Conservation (phyloP, 2,329 filamentous ascomycete genomes). For the Mycocentrospora acerina region DNA sequence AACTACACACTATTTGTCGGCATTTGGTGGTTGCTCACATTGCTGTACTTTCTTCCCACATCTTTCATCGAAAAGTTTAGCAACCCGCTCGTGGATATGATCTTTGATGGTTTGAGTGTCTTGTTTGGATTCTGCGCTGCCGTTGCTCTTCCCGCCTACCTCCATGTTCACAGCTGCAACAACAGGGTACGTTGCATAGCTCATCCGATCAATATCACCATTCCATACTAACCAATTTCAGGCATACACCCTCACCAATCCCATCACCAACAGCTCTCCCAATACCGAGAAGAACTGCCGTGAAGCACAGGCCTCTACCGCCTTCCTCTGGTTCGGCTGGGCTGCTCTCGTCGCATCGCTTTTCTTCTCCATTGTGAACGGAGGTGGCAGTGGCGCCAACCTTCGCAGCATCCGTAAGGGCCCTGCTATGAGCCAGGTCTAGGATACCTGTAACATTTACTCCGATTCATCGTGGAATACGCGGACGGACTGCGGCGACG, state of each 20-base stretch:
- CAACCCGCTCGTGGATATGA: constrained; percentile 56
- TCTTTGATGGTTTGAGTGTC: constrained; percentile 60
- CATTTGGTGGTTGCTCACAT: constrained; percentile 64
- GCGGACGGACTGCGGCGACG: constrained; percentile 15
- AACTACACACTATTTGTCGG: constrained; percentile 69
- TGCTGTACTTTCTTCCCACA: constrained; percentile 63
- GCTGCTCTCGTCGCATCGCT: constrained; percentile 58
- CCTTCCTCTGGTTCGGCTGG: constrained; percentile 80
- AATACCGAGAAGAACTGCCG: constrained; percentile 67
- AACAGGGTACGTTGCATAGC: constrained; percentile 50
- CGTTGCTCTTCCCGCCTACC: constrained; percentile 69
- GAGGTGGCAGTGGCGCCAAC: constrained; percentile 49
- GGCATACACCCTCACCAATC: constrained; percentile 50
- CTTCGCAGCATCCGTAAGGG: constrained; percentile 51
- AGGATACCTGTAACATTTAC: constrained; percentile 33
- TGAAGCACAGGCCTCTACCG: constrained; percentile 71
- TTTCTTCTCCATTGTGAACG: constrained; percentile 57
- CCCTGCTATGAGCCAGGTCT: constrained; percentile 59
- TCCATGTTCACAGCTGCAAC: constrained; percentile 68
- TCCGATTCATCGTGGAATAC: constrained; percentile 32
- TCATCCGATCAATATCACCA: background rate
- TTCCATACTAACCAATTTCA: constrained; percentile 17
- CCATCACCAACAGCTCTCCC: constrained; percentile 64
- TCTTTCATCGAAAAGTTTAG: constrained; percentile 56
- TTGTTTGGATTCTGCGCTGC: constrained; percentile 72